These are phyloP conservation scores for Aspergillus steynii DNA, from an alignment of 495 filamentous ascomycete genomes.

Conservation along the genomic window DNA sequence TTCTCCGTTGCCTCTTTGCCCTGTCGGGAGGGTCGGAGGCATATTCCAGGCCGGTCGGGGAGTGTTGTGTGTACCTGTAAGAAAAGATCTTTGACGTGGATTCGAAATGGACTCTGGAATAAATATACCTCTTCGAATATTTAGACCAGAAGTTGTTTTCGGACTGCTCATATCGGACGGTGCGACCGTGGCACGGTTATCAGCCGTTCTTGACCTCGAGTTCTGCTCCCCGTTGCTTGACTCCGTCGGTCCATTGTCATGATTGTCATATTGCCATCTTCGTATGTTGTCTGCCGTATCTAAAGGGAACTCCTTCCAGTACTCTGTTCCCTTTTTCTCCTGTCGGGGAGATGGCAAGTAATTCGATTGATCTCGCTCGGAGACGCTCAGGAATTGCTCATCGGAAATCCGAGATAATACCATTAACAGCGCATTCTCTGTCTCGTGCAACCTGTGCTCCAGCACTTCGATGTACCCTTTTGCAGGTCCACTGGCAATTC, in stretches of 20 bases:
- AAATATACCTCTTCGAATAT: background rate
- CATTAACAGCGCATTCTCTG: conserved; percentile 34
- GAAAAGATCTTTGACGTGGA: background rate
- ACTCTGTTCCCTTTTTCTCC: conserved; percentile 33
- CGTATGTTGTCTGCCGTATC: conserved; percentile 33
- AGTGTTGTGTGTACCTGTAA: background rate
- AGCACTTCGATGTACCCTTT: conserved; percentile 44
- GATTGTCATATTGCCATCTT: conserved; percentile 37
- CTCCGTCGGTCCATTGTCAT: background rate
- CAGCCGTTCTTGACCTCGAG: background rate
- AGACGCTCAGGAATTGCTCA: conserved; percentile 24
- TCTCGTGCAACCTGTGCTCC: conserved; percentile 40
- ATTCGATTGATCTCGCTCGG: conserved; percentile 10
- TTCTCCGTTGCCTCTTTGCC: background rate
- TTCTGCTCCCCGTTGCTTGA: background rate
- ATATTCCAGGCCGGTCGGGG: background rate
- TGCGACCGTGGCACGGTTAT: background rate
- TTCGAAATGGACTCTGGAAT: background rate
- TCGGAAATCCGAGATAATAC: conserved; percentile 34
- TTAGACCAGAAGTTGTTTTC: background rate
- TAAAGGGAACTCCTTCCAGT: conserved; percentile 40
- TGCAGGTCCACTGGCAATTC: conserved; percentile 30
- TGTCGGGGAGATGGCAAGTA: conserved; percentile 29
- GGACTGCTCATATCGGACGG: background rate
- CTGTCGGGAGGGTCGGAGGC: background rate